Base-by-base conservation (phyloP, 2,329 filamentous ascomycete species). In the Zasmidium cellare region DNA sequence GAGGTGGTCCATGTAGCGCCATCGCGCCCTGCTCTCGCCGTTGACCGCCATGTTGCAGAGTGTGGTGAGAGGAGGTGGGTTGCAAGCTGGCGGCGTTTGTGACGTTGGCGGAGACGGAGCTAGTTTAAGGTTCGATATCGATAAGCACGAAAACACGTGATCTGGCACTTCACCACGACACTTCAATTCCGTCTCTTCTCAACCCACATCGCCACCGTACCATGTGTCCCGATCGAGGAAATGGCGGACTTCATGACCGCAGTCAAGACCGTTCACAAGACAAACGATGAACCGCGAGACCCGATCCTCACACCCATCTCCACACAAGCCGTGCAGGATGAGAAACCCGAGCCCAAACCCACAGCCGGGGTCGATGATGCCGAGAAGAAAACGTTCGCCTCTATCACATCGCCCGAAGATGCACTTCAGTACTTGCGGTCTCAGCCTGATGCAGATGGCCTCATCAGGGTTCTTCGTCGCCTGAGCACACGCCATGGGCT, bases 1-100 rank as follows among this genome's bases (percentile, higher is more conserved):
- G 64, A 97, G 87, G 61, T 84, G 87, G 76, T 97, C 87, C 57
- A 97, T 83, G 73, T 96, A 88, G 74, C 85, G 87, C 92, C 92
- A 69, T 58, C 63, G 62, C 23, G 58, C 59, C 28, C 61, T 60
- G n/a, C 47, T 52, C 51, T 82, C 80, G 64, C 56, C 74, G 70
- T 57, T 72, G 58, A 41, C 65, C 1, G 65, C 56, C 38, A 58
- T 51, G 23, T 3, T 51, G 48, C 24, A 28, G n/a, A n/a, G n/a
- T 22, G 31, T n/a, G 7, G 28, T n/a, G 22, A 19, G 28, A 38
- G 20, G 20, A 35, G 18, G 23, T 51, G 49, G 20, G 41, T 25
- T 31, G 38, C n/a, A 23, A 49, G 46, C 22, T 22, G 22, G 22
- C 46, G 12, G 23, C 25, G 22, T 23, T 25, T 23, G 41, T 45